phyloP scores from a whole-genome alignment of 495 filamentous ascomycete genomes.

The Podospora appendiculata region DNA sequence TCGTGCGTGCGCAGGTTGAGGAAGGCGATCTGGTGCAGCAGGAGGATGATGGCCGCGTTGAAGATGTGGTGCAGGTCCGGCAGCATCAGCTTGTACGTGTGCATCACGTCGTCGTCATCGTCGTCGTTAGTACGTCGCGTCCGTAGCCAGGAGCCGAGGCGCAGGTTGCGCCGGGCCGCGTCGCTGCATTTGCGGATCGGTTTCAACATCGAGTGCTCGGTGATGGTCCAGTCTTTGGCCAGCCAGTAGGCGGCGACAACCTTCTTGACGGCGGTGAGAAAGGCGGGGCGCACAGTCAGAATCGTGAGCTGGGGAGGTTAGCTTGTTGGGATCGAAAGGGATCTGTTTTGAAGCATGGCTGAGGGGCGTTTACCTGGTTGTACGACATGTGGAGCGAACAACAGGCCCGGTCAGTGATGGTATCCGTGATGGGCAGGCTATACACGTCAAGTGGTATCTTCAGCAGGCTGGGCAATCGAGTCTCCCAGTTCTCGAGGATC shows the following conservation, averaged over 20 bases:
- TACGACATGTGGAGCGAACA: slow-evolving; percentile 33
- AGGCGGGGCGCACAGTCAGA: slow-evolving; percentile 30
- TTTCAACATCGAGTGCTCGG: slow-evolving; percentile 9
- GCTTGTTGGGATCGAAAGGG: not conserved
- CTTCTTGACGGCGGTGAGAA: slow-evolving; percentile 30
- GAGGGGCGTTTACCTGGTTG: slow-evolving; percentile 24
- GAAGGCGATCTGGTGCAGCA: slow-evolving; percentile 28
- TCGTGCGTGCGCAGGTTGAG: slow-evolving; percentile 18
- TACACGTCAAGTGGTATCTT: not conserved
- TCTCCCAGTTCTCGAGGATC: not conserved
- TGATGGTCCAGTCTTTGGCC: slow-evolving; percentile 10
- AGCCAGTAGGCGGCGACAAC: slow-evolving; percentile 19
- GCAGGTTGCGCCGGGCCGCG: slow-evolving; percentile 26
- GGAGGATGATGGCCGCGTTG: slow-evolving; percentile 35
- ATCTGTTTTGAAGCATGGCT: not conserved
- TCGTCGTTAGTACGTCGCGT: not conserved
- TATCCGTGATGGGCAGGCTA: slow-evolving; percentile 7
- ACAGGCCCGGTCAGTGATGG: slow-evolving; percentile 19
- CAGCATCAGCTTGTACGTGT: slow-evolving; percentile 16
- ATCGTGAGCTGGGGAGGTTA: slow-evolving; percentile 25
- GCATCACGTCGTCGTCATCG: not conserved
- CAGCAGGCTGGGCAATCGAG: not conserved
- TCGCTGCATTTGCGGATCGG: slow-evolving; percentile 21
- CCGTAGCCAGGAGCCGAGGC: slow-evolving; percentile 20
- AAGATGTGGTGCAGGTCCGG: slow-evolving; percentile 35